Conservation (phyloP, 2,329 filamentous ascomycete genomes). For the Ilyonectria sp. region DNA sequence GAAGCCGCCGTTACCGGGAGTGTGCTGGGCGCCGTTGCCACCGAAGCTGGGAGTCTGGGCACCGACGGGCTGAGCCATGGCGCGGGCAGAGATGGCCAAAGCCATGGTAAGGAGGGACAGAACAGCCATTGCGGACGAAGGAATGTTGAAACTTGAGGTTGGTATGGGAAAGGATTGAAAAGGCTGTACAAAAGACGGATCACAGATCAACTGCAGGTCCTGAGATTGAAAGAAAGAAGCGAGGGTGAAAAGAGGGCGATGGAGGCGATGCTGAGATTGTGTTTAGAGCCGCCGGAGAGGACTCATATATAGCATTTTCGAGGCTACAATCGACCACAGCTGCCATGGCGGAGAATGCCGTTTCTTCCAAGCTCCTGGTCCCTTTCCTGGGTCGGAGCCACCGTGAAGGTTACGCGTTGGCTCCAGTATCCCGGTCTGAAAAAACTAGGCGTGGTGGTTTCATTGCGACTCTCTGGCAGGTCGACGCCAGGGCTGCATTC, state of each 20-base stretch:
- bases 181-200: constrained; percentile 40
- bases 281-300: constrained; percentile 23
- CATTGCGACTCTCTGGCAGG: constrained; percentile 38
- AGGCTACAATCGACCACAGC: background rate
- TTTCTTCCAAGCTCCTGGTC: constrained; percentile 9
- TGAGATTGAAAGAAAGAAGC: constrained; percentile 42
- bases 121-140: constrained; percentile 44
- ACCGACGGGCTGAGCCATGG: constrained; percentile 35
- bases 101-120: constrained; percentile 46
- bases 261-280: constrained; percentile 35
- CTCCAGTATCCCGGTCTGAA: constrained; percentile 36
- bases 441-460: constrained; percentile 43
- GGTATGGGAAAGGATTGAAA: constrained; percentile 30
- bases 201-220: constrained; percentile 49
- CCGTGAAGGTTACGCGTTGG: constrained; percentile 34
- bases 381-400: constrained; percentile 26
- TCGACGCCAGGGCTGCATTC: constrained; percentile 26
- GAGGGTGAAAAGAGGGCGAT: constrained; percentile 41
- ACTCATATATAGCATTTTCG: constrained; percentile 40
- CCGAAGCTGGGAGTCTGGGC: constrained; percentile 1
- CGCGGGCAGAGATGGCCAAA: constrained; percentile 45
- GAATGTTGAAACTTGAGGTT: constrained; percentile 26
- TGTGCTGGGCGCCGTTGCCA: background rate
- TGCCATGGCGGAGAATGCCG: constrained; percentile 18
- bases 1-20: too few species aligned